A percentile compares a stretch with the other conserved stretches of the same genome.
phyloP scores from a whole-genome alignment of 1,139 yeast genomes.

The Nakaseomyces delphensis region DNA sequence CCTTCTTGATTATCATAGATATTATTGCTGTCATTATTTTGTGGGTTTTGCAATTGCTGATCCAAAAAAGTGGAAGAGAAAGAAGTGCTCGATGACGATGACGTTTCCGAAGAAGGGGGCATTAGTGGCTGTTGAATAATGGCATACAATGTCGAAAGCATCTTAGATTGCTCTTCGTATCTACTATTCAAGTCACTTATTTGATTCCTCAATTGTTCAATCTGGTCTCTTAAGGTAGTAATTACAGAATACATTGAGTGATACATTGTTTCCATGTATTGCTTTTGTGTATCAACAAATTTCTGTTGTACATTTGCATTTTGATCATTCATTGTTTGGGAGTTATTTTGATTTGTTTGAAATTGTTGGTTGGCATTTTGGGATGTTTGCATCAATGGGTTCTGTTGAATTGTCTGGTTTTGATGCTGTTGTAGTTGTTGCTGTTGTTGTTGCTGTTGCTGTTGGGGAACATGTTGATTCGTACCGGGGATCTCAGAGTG shows the following conservation, averaged over 20 bases:
- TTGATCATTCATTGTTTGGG: neutral
- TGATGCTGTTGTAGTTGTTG: neutral
- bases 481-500: neutral
- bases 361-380: neutral
- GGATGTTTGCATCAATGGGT: neutral
- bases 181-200: slow-evolving; percentile 11
- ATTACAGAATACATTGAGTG: slow-evolving; percentile 13
- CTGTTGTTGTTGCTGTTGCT: neutral
- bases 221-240: slow-evolving; percentile 15
- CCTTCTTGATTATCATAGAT: slow-evolving; percentile 1
- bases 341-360: neutral
- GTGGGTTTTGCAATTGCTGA: slow-evolving; percentile 6
- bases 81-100: slow-evolving; percentile 2
- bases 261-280: slow-evolving; percentile 12
- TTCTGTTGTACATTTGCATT: neutral
- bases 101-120: slow-evolving; percentile 5
- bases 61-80: slow-evolving; percentile 1
- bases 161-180: slow-evolving; percentile 10
- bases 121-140: slow-evolving; percentile 6
- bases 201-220: slow-evolving; percentile 13
- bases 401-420: neutral
- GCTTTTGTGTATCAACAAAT: slow-evolving; percentile 5
- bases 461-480: neutral
- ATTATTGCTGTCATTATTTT: neutral
- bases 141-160: slow-evolving; percentile 7